Evolutionary conservation across 2,329 filamentous ascomycete genomes (phyloP).

Genomic region (Arthrobotrys musiformis): DNA sequence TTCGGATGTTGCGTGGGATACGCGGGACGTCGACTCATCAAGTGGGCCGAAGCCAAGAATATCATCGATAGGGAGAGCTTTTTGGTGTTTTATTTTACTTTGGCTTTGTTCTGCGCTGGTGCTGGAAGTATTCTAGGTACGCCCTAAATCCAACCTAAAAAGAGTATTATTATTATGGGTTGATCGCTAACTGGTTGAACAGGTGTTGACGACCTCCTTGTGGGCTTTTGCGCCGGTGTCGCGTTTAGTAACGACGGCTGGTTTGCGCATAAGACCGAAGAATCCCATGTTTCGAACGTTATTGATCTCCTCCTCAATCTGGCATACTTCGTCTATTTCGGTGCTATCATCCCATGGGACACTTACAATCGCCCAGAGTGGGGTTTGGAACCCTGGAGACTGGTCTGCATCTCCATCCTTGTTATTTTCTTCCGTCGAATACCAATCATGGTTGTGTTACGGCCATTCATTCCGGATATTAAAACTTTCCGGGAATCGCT

Average conservation of each 20-base stretch:
- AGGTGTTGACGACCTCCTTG: constrained; percentile 87
- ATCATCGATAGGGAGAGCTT: constrained; percentile 97
- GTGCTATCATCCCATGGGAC: constrained; percentile 95
- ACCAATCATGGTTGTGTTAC: constrained; percentile 89
- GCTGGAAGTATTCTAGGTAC: constrained; percentile 82
- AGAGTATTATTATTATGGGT: neutral
- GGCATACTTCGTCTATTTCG: constrained; percentile 97
- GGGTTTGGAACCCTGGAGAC: constrained; percentile 84
- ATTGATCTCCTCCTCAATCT: constrained; percentile 97
- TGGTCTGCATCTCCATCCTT: constrained; percentile 92
- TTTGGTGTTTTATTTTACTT: constrained; percentile 96
- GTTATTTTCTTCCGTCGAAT: constrained; percentile 96
- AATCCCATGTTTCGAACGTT: constrained; percentile 98
- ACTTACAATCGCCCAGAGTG: constrained; percentile 81
- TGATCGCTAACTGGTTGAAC: constrained; percentile 12
- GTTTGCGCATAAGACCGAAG: constrained; percentile 98
- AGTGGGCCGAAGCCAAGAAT: constrained; percentile 82
- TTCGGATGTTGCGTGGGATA: constrained; percentile 91
- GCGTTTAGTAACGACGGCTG: constrained; percentile 99
- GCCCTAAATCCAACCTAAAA: neutral
- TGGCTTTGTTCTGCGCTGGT: constrained; percentile 94
- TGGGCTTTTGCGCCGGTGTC: constrained; percentile 91
- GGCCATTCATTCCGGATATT: constrained; percentile 93
- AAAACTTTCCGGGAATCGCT: constrained; percentile 98
- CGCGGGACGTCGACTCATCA: constrained; percentile 88